Evolutionary conservation across 2,329 filamentous ascomycete species (phyloP).

Genomic region (Colletotrichum viniferum): DNA sequence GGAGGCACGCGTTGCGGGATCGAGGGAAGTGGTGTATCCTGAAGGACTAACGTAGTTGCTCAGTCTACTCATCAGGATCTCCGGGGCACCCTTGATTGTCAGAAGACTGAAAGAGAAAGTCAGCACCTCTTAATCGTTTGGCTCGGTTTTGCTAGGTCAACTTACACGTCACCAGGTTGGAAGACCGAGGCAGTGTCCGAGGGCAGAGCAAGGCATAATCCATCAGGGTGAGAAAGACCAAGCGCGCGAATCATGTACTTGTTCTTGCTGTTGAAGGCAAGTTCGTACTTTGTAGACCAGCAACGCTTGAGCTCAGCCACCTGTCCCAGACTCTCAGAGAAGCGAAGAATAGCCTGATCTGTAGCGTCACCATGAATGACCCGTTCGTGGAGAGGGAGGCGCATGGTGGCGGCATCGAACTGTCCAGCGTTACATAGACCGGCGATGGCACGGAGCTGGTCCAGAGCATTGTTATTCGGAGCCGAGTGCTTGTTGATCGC

Average conservation of each 20-base stretch:
- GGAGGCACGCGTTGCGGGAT: conserved; percentile 42
- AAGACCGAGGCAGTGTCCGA: conserved; percentile 26
- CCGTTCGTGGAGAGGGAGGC: conserved; percentile 63
- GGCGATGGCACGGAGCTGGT: conserved; percentile 64
- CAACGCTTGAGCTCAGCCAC: conserved; percentile 63
- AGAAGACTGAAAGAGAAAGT: conserved; percentile 49
- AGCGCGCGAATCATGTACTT: conserved; percentile 79
- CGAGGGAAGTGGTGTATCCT: conserved; percentile 57
- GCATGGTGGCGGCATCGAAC: conserved; percentile 69
- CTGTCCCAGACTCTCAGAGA: conserved; percentile 68
- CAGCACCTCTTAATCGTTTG: neutral
- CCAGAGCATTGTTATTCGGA: conserved; percentile 46
- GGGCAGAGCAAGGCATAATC: conserved; percentile 14
- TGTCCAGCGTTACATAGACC: conserved; percentile 78
- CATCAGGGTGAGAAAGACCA: conserved; percentile 40
- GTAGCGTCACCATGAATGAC: conserved; percentile 78
- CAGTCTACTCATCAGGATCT: conserved; percentile 72
- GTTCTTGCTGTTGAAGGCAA: conserved; percentile 83
- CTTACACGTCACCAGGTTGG: conserved; percentile 32
- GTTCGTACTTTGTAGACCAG: conserved; percentile 70
- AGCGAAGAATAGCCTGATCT: conserved; percentile 74
- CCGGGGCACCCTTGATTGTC: conserved; percentile 81
- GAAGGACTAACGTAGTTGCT: conserved; percentile 59
- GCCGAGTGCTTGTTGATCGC: conserved; percentile 28
- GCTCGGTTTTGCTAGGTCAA: neutral